Conservation (phyloP, 2,329 filamentous ascomycete genomes). For the Bertia moriformis region DNA sequence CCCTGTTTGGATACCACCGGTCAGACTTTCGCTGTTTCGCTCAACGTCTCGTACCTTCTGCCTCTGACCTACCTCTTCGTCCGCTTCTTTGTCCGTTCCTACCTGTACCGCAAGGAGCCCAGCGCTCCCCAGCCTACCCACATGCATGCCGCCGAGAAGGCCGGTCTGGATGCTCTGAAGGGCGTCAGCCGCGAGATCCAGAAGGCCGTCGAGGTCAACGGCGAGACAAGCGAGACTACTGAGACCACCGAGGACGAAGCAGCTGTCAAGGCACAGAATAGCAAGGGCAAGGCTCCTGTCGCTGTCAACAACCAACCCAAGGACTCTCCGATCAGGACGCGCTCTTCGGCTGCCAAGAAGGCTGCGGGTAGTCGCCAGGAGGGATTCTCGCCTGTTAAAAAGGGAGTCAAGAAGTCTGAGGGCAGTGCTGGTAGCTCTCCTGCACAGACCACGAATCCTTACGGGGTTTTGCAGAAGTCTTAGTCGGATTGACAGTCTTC, state of each 20-base stretch:
- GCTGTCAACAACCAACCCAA: not conserved
- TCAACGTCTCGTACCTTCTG: slow-evolving; percentile 53
- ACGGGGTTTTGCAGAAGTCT: not conserved
- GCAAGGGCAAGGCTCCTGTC: not conserved
- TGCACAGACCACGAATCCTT: not conserved
- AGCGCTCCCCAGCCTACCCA: not conserved
- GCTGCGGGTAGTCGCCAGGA: not conserved
- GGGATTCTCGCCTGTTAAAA: not conserved
- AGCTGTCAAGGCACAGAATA: not conserved
- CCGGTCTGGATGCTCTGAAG: slow-evolving; percentile 1
- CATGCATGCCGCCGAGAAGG: not conserved
- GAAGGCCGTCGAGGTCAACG: not conserved
- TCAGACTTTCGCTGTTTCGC: slow-evolving; percentile 53
- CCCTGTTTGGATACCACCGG: slow-evolving; percentile 54
- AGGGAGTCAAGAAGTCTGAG: not conserved
- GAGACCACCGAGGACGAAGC: not conserved
- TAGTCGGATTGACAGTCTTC: no score
- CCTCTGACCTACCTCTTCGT: slow-evolving; percentile 55
- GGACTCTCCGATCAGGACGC: not conserved
- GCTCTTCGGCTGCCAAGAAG: not conserved
- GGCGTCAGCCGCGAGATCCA: not conserved
- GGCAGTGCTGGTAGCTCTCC: not conserved
- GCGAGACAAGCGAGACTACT: not conserved
- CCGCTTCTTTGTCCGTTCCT: slow-evolving; percentile 54
- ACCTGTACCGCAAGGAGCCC: slow-evolving; percentile 18